phyloP scores from a whole-genome alignment of 139 green algal species.

The Deuterostichococcus epilithicus region DNA sequence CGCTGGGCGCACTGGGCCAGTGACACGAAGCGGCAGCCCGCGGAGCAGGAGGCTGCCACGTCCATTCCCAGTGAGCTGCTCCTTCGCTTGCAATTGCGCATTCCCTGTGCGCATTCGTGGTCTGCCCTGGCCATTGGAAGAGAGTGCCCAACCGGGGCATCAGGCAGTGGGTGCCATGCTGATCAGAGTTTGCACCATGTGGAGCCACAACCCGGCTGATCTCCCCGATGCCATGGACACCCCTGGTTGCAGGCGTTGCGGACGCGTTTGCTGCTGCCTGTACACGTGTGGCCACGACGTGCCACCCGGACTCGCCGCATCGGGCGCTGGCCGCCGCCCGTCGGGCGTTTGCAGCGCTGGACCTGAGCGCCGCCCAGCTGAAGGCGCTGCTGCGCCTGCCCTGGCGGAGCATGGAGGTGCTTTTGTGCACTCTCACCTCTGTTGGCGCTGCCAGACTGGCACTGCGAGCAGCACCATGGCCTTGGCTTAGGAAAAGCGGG shows the following conservation, averaged over 20 bases:
- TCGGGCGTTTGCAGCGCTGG: not conserved
- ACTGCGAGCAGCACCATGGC: not conserved
- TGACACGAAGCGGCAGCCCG: too few relatives aligned
- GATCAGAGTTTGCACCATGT: too few relatives aligned
- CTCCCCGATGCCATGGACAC: not conserved
- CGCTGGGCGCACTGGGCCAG: not conserved
- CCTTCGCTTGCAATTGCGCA: too few relatives aligned
- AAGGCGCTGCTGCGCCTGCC: conserved; percentile 15
- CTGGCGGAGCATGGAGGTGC: conserved; percentile 8
- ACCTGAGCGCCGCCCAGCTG: conserved; percentile 7
- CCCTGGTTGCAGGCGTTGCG: conserved; percentile 12
- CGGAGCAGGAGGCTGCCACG: not conserved
- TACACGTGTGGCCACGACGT: not conserved
- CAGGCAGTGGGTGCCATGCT: too few relatives aligned
- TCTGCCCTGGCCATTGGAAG: too few relatives aligned
- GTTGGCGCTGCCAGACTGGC: too few relatives aligned
- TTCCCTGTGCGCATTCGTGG: too few relatives aligned
- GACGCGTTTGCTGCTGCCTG: not conserved
- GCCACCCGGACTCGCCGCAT: too few relatives aligned
- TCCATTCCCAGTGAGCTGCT: not conserved
- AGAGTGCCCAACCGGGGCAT: too few relatives aligned
- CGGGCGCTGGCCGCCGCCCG: not conserved
- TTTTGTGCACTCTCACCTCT: too few relatives aligned
- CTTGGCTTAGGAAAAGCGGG: too few relatives aligned
- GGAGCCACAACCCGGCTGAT: too few relatives aligned